Evolutionary conservation across 805 yeast species (phyloP), one percentile per base, ranked within the genome.

Genomic region (Starmerella apis): DNA sequence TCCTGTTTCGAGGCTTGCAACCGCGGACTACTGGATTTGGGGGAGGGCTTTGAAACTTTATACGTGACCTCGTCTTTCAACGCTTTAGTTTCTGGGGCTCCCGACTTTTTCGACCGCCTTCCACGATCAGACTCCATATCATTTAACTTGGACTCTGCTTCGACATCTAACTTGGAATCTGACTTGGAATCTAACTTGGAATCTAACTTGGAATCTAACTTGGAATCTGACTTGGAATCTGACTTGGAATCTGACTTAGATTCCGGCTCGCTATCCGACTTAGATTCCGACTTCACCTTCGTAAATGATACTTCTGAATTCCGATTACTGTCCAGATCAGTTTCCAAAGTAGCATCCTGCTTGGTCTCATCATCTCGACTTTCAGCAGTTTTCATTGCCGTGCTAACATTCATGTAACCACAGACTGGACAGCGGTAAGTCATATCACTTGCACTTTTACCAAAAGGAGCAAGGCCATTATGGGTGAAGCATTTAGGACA

Each of bases 381-480:
- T n/a, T n/a, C n/a, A n/a, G n/a, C n/a, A n/a, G n/a, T n/a, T n/a
- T n/a, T n/a, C n/a, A n/a, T n/a, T n/a, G n/a, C 41, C 20, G 32
- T 16, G 25, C 47, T 35, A 23, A 53, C 56, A 25, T 59, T 58
- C 31, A 65, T 7, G 2, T 50, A 32, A 1, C 81, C 83, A 65
- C 94, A 84, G 20, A 65, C 65, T 8, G 86, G 83, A 66, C 95
- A 85, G 2, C 69, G 60, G 58, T 80, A 85, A 46, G 64, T 66
- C 8, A 83, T 77, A 4, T 63, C 59, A 2, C 57, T 59, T 0
- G 90, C 81, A 2, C 62, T 53, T 52, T 73, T 67, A 7, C 82
- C 81, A 1, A 84, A 86, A 3, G 86, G 84, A 0, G 94, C 94
- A 41, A 85, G 70, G 1, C 95, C 95, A 60, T 86, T 85, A 64